Evolutionary conservation across 371 early-diverging fungal genomes (phyloP).

Genomic region (Rhizopus sp.): DNA sequence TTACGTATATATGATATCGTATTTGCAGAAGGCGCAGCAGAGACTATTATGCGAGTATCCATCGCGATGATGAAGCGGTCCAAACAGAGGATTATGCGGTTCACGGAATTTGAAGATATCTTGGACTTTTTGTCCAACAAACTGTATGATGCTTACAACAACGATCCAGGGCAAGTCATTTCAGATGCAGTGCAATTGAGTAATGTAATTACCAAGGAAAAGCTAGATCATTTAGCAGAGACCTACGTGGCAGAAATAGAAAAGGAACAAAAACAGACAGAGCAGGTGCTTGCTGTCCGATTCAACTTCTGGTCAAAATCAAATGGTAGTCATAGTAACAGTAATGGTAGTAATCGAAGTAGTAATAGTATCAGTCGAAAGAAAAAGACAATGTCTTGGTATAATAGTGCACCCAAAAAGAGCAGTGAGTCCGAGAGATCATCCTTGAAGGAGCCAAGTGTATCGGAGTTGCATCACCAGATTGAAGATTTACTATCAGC

Average conservation of each 20-base stretch:
- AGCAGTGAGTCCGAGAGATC: constrained; percentile 27
- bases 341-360: constrained; percentile 9
- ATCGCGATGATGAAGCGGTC: constrained; percentile 79
- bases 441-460: constrained; percentile 31
- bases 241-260: constrained; percentile 61
- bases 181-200: constrained; percentile 70
- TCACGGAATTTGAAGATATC: constrained; percentile 78
- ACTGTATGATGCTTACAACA: constrained; percentile 72
- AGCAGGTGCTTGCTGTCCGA: constrained; percentile 55
- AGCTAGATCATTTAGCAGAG: constrained; percentile 41
- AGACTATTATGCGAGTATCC: constrained; percentile 78
- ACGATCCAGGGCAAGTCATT: constrained; percentile 65
- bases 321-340: no score
- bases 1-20: constrained; percentile 77
- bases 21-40: constrained; percentile 77
- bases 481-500: constrained; percentile 61
- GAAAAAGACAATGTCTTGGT: constrained; percentile 43
- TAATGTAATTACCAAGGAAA: constrained; percentile 44
- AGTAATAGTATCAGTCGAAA: constrained; percentile 26
- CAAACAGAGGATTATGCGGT: constrained; percentile 57
- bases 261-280: constrained; percentile 59
- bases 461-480: constrained; percentile 55
- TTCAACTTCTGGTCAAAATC: constrained; percentile 42
- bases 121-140: constrained; percentile 73
- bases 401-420: constrained; percentile 27